These are phyloP conservation scores for Saccharum officinarum DNA, from an alignment of 176 grass and related monocot genomes.

Conservation along the genomic window DNA sequence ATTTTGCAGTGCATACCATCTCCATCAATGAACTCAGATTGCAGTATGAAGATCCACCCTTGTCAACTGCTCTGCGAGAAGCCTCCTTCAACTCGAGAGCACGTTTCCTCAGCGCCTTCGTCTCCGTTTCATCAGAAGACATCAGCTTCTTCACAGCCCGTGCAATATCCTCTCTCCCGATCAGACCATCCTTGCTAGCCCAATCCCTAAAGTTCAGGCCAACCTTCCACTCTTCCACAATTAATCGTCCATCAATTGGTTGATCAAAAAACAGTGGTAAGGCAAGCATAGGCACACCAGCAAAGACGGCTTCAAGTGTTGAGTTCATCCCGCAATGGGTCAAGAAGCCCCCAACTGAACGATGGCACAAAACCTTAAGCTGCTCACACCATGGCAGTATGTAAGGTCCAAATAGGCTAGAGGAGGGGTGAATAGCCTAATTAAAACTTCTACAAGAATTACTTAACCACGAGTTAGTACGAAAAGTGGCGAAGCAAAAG, in stretches of 20 bases:
- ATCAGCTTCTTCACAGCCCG: conserved; percentile 40
- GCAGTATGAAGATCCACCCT: conserved; percentile 43
- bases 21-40: conserved; percentile 49
- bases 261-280: conserved; percentile 64
- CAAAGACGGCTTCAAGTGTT: conserved; percentile 38
- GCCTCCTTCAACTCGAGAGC: conserved; percentile 40
- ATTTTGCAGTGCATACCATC: background rate
- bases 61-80: conserved; percentile 14
- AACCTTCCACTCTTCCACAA: conserved; percentile 57
- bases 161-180: conserved; percentile 42
- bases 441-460: too few species aligned
- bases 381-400: conserved; percentile 56
- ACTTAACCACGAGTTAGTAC: too few species aligned
- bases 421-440: too few species aligned
- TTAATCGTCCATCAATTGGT: conserved; percentile 40
- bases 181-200: conserved; percentile 12
- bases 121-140: conserved; percentile 30
- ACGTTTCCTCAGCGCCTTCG: conserved; percentile 35
- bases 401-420: too few species aligned
- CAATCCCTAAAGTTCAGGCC: conserved; percentile 42
- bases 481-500: too few species aligned
- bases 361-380: conserved; percentile 50
- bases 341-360: conserved; percentile 60
- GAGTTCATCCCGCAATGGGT: conserved; percentile 73
- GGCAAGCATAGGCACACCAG: conserved; percentile 52